Evolutionary conservation across 495 filamentous ascomycete genomes (phyloP), one percentile per base, ranked within the genome.

Genomic region (Aspergillus wentii): DNA sequence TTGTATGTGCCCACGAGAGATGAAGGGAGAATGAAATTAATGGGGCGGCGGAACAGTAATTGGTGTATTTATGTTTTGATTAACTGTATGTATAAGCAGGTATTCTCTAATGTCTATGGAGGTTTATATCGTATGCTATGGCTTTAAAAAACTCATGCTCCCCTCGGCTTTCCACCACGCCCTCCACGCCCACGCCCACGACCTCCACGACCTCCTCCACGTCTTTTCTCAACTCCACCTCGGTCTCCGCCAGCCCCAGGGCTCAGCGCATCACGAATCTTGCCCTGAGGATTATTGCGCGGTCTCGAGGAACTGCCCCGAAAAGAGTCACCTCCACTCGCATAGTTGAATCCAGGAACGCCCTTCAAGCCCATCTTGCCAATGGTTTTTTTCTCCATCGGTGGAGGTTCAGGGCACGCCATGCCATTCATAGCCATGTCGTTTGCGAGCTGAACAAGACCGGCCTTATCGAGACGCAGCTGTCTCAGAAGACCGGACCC

Each of bases 341-440:
- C 64, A 33, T 60, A 68, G 38, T 57, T 65, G 40, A 72, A 59
- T 6, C 69, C 69, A 16, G 62, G 62, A 19, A 71, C 57, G 17
- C 69, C 69, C 53, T 71, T 72, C 34, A 73, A 25, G 1, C 67
- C 69, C 69, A 73, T 72, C 49, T 73, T 73, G 26, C 60, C 61
- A 42, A 72, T 34, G 20, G 61, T 54, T 50, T 60, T 71, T 40
- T 59, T 71, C 13, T 71, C 64, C 59, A 74, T 64, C 7, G 48
- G 42, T 0, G 69, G 69, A n/a, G 62, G 48, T 41, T 72, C 69
- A 3, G 60, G 62, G 28, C 69, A 74, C 5, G 41, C 49, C 67
- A 74, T 69, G 9, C 59, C 69, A 5, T 64, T 35, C 6, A 69
- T 44, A 1, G 69, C 69, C 25, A 74, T 31, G 4, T 60, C 49